Evolutionary conservation across 2,329 filamentous ascomycete genomes (phyloP).

Genomic region (Pleurostoma richardsiae): DNA sequence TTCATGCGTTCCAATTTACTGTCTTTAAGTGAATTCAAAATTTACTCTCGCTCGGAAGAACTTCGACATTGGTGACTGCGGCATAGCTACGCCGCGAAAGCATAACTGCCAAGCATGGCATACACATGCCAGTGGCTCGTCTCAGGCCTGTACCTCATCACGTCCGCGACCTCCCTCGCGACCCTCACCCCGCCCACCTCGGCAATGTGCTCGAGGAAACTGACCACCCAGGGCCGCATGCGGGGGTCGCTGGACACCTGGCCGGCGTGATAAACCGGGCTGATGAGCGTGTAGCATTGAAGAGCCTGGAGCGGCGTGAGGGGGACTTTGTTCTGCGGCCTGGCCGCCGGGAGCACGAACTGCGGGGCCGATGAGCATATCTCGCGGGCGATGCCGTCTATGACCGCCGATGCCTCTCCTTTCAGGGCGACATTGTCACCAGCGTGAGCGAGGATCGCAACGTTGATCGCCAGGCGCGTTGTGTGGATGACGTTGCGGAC

Average conservation of each 20-base stretch:
- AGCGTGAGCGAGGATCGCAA: constrained; percentile 2
- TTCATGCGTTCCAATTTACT: no score
- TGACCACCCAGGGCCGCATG: background rate
- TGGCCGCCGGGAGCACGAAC: constrained; percentile 6
- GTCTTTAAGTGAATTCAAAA: no score
- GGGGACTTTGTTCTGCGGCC: constrained; percentile 6
- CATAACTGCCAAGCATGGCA: background rate
- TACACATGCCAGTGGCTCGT: background rate
- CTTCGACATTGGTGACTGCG: no score
- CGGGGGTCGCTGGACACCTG: background rate
- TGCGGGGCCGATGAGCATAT: constrained; percentile 14
- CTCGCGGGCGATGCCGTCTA: background rate
- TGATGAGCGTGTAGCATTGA: constrained; percentile 12
- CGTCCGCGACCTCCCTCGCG: background rate
- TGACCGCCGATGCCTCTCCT: background rate
- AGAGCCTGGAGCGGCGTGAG: constrained; percentile 13
- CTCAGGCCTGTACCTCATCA: background rate
- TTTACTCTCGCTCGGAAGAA: no score
- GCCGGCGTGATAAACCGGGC: constrained; percentile 10
- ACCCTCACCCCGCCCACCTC: background rate
- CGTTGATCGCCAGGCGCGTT: constrained; percentile 12
- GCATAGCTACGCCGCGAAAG: background rate
- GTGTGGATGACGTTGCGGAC: constrained; percentile 14
- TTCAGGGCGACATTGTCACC: background rate
- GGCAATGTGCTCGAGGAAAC: background rate